phyloP scores from a whole-genome alignment of 2,329 filamentous ascomycete genomes.

The Phialemoniopsis sp. region DNA sequence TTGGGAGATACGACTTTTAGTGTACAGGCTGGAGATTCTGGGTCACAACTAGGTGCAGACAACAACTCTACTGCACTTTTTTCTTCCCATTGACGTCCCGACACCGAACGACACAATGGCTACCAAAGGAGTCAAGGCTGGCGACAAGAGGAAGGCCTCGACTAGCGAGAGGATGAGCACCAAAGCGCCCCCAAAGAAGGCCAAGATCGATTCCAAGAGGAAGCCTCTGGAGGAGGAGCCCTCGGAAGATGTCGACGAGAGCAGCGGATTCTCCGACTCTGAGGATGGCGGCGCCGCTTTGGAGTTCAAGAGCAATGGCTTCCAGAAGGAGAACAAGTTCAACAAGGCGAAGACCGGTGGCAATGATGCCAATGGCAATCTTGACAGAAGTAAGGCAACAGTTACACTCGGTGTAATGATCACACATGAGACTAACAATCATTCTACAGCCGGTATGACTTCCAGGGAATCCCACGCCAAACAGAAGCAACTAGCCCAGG shows the following conservation, averaged over 20 bases:
- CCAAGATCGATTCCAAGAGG: conserved; percentile 28
- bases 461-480: conserved; percentile 88
- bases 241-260: conserved; percentile 26
- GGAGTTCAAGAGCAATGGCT: conserved; percentile 19
- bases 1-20: conserved; percentile 3
- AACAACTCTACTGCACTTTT: conserved; percentile 1
- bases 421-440: not conserved
- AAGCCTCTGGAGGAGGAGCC: conserved; percentile 26
- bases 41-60: too few species aligned
- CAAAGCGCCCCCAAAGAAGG: conserved; percentile 46
- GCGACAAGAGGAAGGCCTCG: conserved; percentile 54
- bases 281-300: conserved; percentile 50
- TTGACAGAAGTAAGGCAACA: conserved; percentile 33
- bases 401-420: not conserved
- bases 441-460: conserved; percentile 26
- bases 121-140: conserved; percentile 38
- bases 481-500: conserved; percentile 82
- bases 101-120: conserved; percentile 34
- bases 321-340: conserved; percentile 26
- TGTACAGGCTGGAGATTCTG: conserved; percentile 16
- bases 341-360: conserved; percentile 15
- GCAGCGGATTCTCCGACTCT: conserved; percentile 37
- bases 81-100: conserved; percentile 2
- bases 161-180: conserved; percentile 36
- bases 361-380: conserved; percentile 27